These are phyloP conservation scores for Casuarina equisetifolia DNA, from an alignment of 306 rosid genomes.

Conservation along the genomic window DNA sequence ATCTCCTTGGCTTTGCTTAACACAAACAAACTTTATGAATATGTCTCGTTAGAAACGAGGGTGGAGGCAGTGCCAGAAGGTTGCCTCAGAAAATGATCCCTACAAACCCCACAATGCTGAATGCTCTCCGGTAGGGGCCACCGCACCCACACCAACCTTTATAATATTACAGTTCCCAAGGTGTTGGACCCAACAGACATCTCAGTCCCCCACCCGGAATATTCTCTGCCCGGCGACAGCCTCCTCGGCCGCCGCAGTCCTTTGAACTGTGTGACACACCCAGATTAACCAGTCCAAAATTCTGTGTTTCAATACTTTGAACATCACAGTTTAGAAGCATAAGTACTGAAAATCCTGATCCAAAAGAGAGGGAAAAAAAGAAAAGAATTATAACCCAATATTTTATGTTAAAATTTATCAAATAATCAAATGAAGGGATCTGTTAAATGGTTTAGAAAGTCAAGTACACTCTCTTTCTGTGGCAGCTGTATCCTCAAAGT, in stretches of 20 bases:
- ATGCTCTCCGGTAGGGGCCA: background rate
- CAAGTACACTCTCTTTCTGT: background rate
- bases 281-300: background rate
- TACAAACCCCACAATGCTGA: slow-evolving; percentile 27
- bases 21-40: background rate
- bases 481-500: background rate
- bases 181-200: slow-evolving; percentile 28
- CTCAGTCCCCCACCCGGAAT: slow-evolving; percentile 26
- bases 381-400: too few species aligned
- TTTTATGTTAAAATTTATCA: background rate
- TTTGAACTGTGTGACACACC: background rate
- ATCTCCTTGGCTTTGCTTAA: too few species aligned
- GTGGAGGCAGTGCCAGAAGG: slow-evolving; percentile 20
- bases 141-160: too few species aligned
- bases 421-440: background rate
- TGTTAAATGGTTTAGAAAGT: background rate
- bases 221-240: slow-evolving; percentile 20
- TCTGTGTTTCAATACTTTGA: too few species aligned
- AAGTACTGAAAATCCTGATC: too few species aligned
- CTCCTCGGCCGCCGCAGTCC: background rate
- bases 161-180: background rate
- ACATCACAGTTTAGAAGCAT: too few species aligned
- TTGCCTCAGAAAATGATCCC: slow-evolving; percentile 32
- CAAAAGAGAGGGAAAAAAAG: background rate
- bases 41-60: background rate